A percentile compares a stretch with the other conserved stretches of the same genome.
These are phyloP conservation scores for Leccinum pseudoinsigne DNA, from an alignment of 1,284 basidiomycete genomes.

Conservation along the genomic window DNA sequence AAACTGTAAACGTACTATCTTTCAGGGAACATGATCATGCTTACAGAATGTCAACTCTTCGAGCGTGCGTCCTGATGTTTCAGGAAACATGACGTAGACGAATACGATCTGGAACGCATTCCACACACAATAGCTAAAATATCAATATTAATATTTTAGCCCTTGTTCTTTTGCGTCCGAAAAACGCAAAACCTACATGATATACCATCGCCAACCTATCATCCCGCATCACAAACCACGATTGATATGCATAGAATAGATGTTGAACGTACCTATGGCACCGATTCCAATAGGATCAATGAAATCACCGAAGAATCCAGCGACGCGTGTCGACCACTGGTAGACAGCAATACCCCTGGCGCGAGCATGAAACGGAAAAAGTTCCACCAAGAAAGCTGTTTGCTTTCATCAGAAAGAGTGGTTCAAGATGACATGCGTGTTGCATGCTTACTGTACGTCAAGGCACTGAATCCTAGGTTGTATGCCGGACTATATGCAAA, in stretches of 20 bases:
- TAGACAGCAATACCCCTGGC: constrained; percentile 20
- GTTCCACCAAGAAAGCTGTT: constrained; percentile 26
- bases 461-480: constrained; percentile 14
- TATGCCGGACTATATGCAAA: constrained; percentile 10
- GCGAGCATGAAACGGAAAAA: constrained; percentile 27
- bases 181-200: constrained; percentile 9
- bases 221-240: not conserved
- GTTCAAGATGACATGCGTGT: not conserved
- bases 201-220: constrained; percentile 28
- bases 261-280: constrained; percentile 8
- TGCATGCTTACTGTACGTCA: not conserved
- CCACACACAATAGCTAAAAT: constrained; percentile 46
- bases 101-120: constrained; percentile 47
- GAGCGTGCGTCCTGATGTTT: constrained; percentile 52
- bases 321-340: constrained; percentile 14
- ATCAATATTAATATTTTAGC: not conserved
- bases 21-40: constrained; percentile 22
- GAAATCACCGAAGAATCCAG: constrained; percentile 13
- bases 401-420: not conserved
- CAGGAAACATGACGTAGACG: constrained; percentile 54
- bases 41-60: constrained; percentile 62
- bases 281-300: constrained; percentile 24
- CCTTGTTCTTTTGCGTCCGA: not conserved
- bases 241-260: too few species aligned
- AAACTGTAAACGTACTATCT: not conserved